Evolutionary conservation across 768 basidiomycete species (phyloP), one percentile per base, ranked within the genome.

Genomic region (Hebeloma cylindrosporum): DNA sequence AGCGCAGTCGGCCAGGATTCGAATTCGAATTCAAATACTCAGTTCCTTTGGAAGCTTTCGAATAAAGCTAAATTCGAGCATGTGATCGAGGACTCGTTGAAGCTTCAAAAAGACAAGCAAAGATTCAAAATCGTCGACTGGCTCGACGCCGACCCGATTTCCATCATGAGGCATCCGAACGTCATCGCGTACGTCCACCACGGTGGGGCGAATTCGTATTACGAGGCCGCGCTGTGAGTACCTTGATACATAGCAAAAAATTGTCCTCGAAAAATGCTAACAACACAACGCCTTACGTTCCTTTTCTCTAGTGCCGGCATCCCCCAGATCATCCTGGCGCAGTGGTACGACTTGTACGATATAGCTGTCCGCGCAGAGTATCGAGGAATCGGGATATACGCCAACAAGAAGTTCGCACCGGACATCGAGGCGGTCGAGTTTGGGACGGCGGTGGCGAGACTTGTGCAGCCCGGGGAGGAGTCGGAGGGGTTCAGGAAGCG

Each of bases 261-360:
- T n/a, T n/a, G n/a, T n/a, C n/a, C n/a, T n/a, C 16, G 22, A 8
- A 4, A 5, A 20, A 11, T 27, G 3, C 18, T 13, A 16, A 4
- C 18, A n/a, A 7, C 29, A 21, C 5, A 14, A 5, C 7, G 17
- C 16, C 7, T 28, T 18, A 26, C n/a, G 17, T 26, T n/a, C 1
- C 8, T 20, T 11, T 21, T 16, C 18, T 40, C 10, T 17, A 2
- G 10, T 22, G 5, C 5, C 14, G 40, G 40, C 13, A 21, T 41
- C 7, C 40, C 40, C 9, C 40, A 41, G 21, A 21, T 41, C 4
- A 31, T 41, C 4, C 40, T 41, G 7, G 28, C 40, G 7, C 40
- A 41, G n/a, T 41, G 40, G 40, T 41, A 29, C 13, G 40, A 41
- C 20, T 30, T 41, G 5, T 41, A 41, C 28, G 40, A 41, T 21